Evolutionary conservation across 2,329 filamentous ascomycete species (phyloP), one percentile per base, ranked within the genome.

Genomic region (Fusarium sp.): DNA sequence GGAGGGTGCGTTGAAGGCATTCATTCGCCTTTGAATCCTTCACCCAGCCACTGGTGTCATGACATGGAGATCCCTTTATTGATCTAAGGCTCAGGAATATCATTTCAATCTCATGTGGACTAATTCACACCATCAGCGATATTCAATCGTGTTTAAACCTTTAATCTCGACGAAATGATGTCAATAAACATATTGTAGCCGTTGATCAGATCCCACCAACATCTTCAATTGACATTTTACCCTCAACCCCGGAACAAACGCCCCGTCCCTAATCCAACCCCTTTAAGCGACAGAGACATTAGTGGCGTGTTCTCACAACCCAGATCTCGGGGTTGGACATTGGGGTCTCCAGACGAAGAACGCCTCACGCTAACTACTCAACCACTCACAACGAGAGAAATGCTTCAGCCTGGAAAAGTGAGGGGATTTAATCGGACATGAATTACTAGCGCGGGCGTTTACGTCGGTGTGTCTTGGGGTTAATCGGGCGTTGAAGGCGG

Each of bases 401-500:
- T 58, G 35, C 62, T 64, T 64, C 62, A 64, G 53, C 62, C 62
- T 64, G 6, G 40, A 58, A 33, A 49, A 40, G 11, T 56, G 38
- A 58, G 61, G 61, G 49, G 11, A 42, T 63, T 20, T 12, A 31
- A 55, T 6, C 22, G 12, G 8, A 35, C 33, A 20, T 24, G 14
- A 46, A 24, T 4, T 16, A 8, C 42, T 59, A 49, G 58, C 29
- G 20, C n/a, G 14, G 29, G 42, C 57, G 58, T 57, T 38, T 6
- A 33, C 5, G 22, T 51, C 31, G 31, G 31, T 33, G 31, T 33
- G 31, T 33, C n/a, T n/a, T 7, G 24, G 31, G 46, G 46, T 31
- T 51, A 31, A 51, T 31, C 14, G 58, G 58, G 58, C 58, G 40
- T 61, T 61, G 27, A 16, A 51, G 24, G 46, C 6, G 17, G 17